Evolutionary conservation across 805 yeast species (phyloP).

Genomic region (Komagataella ulmi): DNA sequence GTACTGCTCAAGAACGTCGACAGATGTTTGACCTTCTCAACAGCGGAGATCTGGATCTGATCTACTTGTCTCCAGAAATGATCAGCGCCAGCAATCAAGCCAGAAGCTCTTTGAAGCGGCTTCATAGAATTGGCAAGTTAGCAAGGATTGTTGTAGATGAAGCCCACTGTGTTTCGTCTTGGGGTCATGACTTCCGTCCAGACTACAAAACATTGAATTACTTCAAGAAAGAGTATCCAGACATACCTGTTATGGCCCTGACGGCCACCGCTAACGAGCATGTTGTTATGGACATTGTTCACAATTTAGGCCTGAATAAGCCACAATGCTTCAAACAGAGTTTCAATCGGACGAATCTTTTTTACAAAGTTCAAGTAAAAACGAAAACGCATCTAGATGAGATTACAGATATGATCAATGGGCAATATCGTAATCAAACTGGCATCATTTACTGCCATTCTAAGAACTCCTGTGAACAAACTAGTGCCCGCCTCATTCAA

Average conservation of each 20-base stretch:
- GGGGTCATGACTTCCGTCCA: constrained; percentile 99
- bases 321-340: constrained; percentile 74
- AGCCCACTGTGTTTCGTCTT: constrained; percentile 95
- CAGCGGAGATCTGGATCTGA: constrained; percentile 56
- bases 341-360: constrained; percentile 79
- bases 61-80: constrained; percentile 94
- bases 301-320: constrained; percentile 49
- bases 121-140: constrained; percentile 41
- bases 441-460: constrained; percentile 95
- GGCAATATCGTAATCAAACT: constrained; percentile 40
- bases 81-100: constrained; percentile 62
- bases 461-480: constrained; percentile 75
- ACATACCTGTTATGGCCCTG: constrained; percentile 85
- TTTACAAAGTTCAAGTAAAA: constrained; percentile 66
- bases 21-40: constrained; percentile 48
- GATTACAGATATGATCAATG: constrained; percentile 40
- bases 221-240: constrained; percentile 63
- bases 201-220: constrained; percentile 75
- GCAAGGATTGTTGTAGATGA: constrained; percentile 92
- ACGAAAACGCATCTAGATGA: constrained; percentile 40
- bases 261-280: constrained; percentile 95
- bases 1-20: constrained; percentile 46
- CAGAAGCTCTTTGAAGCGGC: constrained; percentile 41
- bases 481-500: constrained; percentile 43
- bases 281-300: constrained; percentile 76